phyloP scores from a whole-genome alignment of 1,139 yeast species.

The Kurtzmaniella quercitrusa region DNA sequence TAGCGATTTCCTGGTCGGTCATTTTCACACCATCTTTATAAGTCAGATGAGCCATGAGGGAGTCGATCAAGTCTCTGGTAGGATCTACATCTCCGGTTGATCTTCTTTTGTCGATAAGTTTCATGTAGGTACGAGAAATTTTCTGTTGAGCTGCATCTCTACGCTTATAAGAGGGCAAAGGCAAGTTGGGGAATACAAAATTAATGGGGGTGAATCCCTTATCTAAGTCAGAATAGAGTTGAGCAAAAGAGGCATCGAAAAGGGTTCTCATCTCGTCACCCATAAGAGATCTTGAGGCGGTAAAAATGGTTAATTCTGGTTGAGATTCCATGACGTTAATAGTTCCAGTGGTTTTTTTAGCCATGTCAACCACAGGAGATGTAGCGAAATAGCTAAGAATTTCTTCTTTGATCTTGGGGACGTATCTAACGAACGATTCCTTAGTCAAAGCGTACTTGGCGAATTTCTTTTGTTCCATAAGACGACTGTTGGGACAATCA shows the following conservation, averaged over 20 bases:
- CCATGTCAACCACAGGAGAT: slow-evolving; percentile 43
- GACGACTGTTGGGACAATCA: slow-evolving; percentile 88
- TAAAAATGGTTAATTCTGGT: slow-evolving; percentile 93
- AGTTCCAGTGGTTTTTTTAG: slow-evolving; percentile 41
- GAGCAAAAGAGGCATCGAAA: slow-evolving; percentile 81
- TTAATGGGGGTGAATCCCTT: slow-evolving; percentile 96
- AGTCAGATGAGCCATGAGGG: slow-evolving; percentile 74
- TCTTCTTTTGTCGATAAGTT: slow-evolving; percentile 72
- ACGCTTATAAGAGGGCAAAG: slow-evolving; percentile 77
- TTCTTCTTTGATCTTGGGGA: slow-evolving; percentile 84
- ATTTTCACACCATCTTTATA: slow-evolving; percentile 91
- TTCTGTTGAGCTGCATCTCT: slow-evolving; percentile 86
- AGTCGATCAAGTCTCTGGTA: slow-evolving; percentile 84
- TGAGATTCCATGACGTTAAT: slow-evolving; percentile 78
- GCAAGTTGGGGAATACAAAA: slow-evolving; percentile 91
- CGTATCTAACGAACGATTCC: slow-evolving; percentile 80
- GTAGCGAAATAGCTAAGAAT: slow-evolving; percentile 57
- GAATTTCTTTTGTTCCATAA: slow-evolving; percentile 98
- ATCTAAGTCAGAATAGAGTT: slow-evolving; percentile 84
- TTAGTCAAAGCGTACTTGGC: slow-evolving; percentile 85
- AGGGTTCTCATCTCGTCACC: slow-evolving; percentile 89
- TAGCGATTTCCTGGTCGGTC: slow-evolving; percentile 95
- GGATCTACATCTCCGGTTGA: slow-evolving; percentile 64
- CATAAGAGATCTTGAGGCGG: slow-evolving; percentile 86
- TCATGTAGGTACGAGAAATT: slow-evolving; percentile 77